Conservation (phyloP, 208 protist species). For the Trypanosoma conorhini region DNA sequence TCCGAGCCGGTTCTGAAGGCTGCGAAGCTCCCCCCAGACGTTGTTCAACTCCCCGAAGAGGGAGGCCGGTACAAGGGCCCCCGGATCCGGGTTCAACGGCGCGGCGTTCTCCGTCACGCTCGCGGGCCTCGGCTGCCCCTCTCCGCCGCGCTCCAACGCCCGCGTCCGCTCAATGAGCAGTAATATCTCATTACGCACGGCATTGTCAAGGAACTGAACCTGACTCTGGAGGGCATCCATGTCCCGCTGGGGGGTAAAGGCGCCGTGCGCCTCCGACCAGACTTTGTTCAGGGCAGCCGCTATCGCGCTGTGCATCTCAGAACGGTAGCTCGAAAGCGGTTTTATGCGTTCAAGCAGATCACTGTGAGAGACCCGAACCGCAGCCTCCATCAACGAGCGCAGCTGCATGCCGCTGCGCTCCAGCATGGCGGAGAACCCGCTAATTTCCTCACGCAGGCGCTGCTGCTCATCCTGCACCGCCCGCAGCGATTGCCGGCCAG, state of each 20-base stretch:
- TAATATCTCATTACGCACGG: constrained; percentile 68
- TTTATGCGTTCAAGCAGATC: constrained; percentile 83
- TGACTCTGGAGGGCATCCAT: constrained; percentile 53
- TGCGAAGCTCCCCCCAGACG: constrained; percentile 67
- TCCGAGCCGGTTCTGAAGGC: constrained; percentile 36
- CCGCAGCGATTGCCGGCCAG: constrained; percentile 33
- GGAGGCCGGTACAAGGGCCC: constrained; percentile 5
- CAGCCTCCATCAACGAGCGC: constrained; percentile 56
- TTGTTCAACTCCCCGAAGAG: constrained; percentile 49
- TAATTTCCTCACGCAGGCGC: constrained; percentile 47
- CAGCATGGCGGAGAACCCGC: constrained; percentile 42
- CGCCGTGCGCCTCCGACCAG: constrained; percentile 56
- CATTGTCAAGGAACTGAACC: constrained; percentile 60
- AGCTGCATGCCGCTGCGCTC: constrained; percentile 61
- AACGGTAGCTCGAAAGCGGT: constrained; percentile 38
- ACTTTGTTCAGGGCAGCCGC: constrained; percentile 63
- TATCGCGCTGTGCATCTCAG: constrained; percentile 59
- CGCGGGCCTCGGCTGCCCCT: constrained; percentile 14
- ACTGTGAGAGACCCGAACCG: constrained; percentile 62
- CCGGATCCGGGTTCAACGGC: not conserved
- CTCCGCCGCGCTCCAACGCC: constrained; percentile 32
- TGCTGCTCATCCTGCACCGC: constrained; percentile 39
- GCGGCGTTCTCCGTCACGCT: not conserved
- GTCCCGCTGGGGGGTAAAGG: constrained; percentile 61
- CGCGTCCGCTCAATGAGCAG: constrained; percentile 59